Conservation (phyloP, 179 eudicot genomes). For the Silene noctiflora region DNA sequence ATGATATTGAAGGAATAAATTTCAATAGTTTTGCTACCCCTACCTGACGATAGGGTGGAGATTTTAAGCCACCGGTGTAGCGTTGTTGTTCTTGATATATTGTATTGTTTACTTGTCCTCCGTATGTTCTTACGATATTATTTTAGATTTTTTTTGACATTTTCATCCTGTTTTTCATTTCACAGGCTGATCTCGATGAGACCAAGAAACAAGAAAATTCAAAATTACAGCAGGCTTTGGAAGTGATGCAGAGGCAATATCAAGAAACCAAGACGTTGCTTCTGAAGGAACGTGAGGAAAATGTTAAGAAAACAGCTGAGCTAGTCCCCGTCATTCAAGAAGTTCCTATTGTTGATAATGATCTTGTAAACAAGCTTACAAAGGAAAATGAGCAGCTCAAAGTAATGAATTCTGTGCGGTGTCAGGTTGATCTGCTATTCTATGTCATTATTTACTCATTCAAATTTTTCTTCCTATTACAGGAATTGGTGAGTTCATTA, state of each 20-base stretch:
- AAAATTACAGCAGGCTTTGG: slow-evolving; percentile 60
- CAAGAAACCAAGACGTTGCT: slow-evolving; percentile 61
- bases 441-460: slow-evolving; percentile 7
- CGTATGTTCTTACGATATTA: background rate
- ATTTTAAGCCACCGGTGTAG: background rate
- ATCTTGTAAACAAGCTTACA: slow-evolving; percentile 48
- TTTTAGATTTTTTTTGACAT: background rate
- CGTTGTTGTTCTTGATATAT: background rate
- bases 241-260: slow-evolving; percentile 59
- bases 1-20: background rate
- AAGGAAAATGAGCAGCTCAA: slow-evolving; percentile 79
- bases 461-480: slow-evolving; percentile 15
- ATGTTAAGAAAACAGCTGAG: slow-evolving; percentile 37
- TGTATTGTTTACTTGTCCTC: background rate
- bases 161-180: background rate
- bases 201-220: slow-evolving; percentile 68
- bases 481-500: slow-evolving; percentile 60
- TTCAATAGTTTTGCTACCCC: background rate
- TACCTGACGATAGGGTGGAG: background rate
- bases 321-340: slow-evolving; percentile 34
- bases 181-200: slow-evolving; percentile 66
- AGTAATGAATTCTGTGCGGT: slow-evolving; percentile 36
- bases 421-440: slow-evolving; percentile 9
- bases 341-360: slow-evolving; percentile 46
- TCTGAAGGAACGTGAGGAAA: slow-evolving; percentile 55